Evolutionary conservation across 1,284 basidiomycete genomes (phyloP), one percentile per base, ranked within the genome.

Genomic region (Heterobasidion occidentale): DNA sequence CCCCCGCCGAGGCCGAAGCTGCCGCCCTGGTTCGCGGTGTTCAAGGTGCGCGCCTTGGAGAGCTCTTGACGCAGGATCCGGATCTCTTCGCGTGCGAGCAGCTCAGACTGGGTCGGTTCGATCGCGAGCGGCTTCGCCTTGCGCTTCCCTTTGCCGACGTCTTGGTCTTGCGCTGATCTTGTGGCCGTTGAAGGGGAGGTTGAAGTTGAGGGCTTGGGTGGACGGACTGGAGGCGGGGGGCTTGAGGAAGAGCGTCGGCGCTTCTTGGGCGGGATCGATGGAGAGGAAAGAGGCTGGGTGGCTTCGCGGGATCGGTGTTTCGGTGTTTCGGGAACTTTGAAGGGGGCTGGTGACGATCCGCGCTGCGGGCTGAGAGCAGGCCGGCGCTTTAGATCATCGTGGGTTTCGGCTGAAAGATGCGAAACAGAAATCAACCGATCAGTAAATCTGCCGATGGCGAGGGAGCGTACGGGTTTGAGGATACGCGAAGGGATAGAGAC

Each of bases 41-140:
- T 59, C 60, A 33, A 56, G 36, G 17, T 55, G 49, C 52, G 52
- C 42, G 54, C 56, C 46, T 58, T 60, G 51, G 59, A 58, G n/a
- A 67, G 63, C 51, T 63, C 59, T 1, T 59, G 61, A 42, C 59
- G 64, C 44, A 65, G 58, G 9, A 51, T 46, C 42, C 62, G 56
- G 5, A 66, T 58, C 51, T 68, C 59, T 9, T 62, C 61, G 33
- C 56, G 60, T 0, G 62, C 60, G 35, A 56, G 59, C 3, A 59
- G 57, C 3, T 65, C 65, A 51, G 63, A 58, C n/a, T 65, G 56
- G 27, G 64, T 63, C n/a, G 56, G 51, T 27, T 54, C 61, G 33
- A 59, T 50, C 20, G 51, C 54, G n/a, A 58, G 11, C 3, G 35
- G 45, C 9, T 53, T 50, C 6, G 12, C 52, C 9, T 54, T 57